Evolutionary conservation across 148 eudicot genomes (phyloP), one percentile per base, ranked within the genome.

Genomic region (Vaccinium corymbosum): DNA sequence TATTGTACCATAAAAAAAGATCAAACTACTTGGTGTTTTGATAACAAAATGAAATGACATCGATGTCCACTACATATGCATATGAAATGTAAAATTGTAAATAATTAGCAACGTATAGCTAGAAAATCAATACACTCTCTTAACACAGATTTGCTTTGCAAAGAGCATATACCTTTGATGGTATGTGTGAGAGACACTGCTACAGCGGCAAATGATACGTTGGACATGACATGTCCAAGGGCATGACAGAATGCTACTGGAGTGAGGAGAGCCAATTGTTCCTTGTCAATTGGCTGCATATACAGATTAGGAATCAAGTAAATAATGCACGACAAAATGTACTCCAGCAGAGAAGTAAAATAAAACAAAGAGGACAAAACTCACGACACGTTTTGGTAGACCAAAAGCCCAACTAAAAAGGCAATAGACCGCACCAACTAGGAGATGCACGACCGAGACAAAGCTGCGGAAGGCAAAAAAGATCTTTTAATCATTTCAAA

Each of bases 141-240:
- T 64, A n/a, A 62, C n/a, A 56, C 71, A 62, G 46, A 16, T 25
- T 81, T 61, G 5, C 15, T 72, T 57, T 59, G 12, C 76, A 35
- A 3, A 27, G 22, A 66, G 70, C 12, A 5, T 77, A n/a, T 87
- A 88, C 89, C 90, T 88, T 89, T 88, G 52, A 88, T 76, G 42
- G 90, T 90, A 66, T 90, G 92, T 2, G 92, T 90, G 80, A 90
- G 88, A 32, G 90, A 90, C 35, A 90, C 92, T 1, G 92, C 90
- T 64, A 90, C 89, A 3, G 92, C 92, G 7, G 92, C 90, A 82
- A 90, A 90, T 22, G 90, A 88, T 38, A 90, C 92, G 84, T 90
- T 90, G 74, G 88, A 83, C 85, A 85, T 90, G 50, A 88, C 90
- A 81, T 88, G 92, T 27, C 92, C 92, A 57, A 88, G 84, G 52